Conservation (phyloP, 2,329 filamentous ascomycete species). For the Talaromyces sp. region DNA sequence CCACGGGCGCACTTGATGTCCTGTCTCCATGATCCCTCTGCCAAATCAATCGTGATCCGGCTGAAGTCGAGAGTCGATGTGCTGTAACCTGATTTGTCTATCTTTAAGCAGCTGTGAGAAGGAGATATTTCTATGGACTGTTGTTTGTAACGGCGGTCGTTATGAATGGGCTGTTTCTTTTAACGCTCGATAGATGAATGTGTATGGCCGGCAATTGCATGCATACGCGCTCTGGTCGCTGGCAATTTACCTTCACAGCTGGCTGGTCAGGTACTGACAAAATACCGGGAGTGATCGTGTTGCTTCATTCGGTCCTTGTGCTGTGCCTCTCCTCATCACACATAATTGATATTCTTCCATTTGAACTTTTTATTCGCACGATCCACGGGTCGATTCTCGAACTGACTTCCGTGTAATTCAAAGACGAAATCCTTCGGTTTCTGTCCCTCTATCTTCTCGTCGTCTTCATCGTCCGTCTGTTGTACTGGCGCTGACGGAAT, state of each 20-base stretch:
- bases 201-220: neutral
- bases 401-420: constrained; percentile 83
- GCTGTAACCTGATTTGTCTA: neutral
- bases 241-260: neutral
- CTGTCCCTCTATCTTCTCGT: constrained; percentile 20
- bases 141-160: neutral
- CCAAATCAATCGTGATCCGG: neutral
- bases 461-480: constrained; percentile 21
- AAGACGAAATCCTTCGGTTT: constrained; percentile 59
- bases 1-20: neutral
- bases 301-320: neutral
- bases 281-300: neutral
- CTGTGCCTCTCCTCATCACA: constrained; percentile 50
- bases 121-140: too few relatives aligned
- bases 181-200: neutral
- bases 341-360: constrained; percentile 68
- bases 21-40: neutral
- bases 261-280: neutral
- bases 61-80: neutral
- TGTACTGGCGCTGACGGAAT: constrained; percentile 50
- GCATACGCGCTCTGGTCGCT: neutral
- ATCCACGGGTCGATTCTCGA: constrained; percentile 77
- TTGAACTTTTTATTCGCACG: constrained; percentile 91
- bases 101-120: too few relatives aligned
- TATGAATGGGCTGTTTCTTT: neutral